These are phyloP conservation scores for Dissophora globulifera DNA, from an alignment of 192 early-diverging fungal genomes.

Conservation along the genomic window DNA sequence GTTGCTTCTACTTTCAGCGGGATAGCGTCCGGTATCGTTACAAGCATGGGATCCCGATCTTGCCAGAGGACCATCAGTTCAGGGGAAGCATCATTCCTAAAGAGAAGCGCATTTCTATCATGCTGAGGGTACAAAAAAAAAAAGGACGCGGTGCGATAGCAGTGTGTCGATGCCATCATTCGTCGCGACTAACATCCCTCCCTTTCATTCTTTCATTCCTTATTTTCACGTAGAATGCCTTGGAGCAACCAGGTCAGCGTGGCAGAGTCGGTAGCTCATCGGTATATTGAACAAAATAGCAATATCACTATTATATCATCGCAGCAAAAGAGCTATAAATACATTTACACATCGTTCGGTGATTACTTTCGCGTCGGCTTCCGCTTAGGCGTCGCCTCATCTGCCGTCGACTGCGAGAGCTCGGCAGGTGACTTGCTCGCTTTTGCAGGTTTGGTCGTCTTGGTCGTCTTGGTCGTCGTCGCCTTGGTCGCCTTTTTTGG, in stretches of 20 bases:
- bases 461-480: background rate
- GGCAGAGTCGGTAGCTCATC: background rate
- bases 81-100: constrained; percentile 61
- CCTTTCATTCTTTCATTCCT: background rate
- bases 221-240: background rate
- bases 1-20: constrained; percentile 80
- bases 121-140: constrained; percentile 65
- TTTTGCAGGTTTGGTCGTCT: background rate
- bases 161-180: too few relatives aligned
- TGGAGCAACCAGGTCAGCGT: too few relatives aligned
- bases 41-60: constrained; percentile 80
- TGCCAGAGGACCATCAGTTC: constrained; percentile 61
- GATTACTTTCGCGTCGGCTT: background rate
- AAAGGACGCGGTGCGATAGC: too few relatives aligned
- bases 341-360: too few relatives aligned
- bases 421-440: background rate
- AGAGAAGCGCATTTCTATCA: constrained; percentile 76
- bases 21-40: constrained; percentile 77
- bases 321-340: too few relatives aligned
- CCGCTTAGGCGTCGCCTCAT: background rate
- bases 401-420: background rate
- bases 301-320: too few relatives aligned
- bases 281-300: too few relatives aligned
- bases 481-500: background rate
- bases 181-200: too few relatives aligned